Conservation (phyloP, 1,139 yeast species). For the Yamadazyma atmosphaerica region DNA sequence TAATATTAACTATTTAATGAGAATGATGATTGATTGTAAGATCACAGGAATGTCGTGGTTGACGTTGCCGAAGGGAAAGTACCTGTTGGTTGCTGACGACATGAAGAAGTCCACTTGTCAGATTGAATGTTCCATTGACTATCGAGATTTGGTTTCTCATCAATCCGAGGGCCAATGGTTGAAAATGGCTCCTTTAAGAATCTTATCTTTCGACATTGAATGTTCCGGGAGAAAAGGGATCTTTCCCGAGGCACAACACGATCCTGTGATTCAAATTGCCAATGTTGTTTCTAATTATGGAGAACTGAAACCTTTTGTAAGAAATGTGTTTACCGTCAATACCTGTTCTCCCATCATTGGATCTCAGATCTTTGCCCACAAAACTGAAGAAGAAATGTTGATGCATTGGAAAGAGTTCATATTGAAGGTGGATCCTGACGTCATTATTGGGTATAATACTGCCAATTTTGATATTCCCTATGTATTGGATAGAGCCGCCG, state of each 20-base stretch:
- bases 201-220: constrained; percentile 93
- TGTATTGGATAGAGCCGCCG: constrained; percentile 79
- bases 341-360: constrained; percentile 94
- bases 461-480: constrained; percentile 96
- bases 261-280: constrained; percentile 96
- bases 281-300: constrained; percentile 88
- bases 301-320: constrained; percentile 76
- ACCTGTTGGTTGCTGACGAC: constrained; percentile 40
- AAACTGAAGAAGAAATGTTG: constrained; percentile 79
- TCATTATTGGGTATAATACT: constrained; percentile 93
- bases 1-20: constrained; percentile 78
- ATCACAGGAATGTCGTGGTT: constrained; percentile 98
- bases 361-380: constrained; percentile 78
- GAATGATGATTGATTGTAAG: constrained; percentile 90
- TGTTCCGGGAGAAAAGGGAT: constrained; percentile 98
- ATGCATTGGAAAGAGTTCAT: constrained; percentile 84
- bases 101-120: constrained; percentile 74
- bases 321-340: constrained; percentile 92
- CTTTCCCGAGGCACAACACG: constrained; percentile 92
- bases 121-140: constrained; percentile 73
- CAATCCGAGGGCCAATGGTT: constrained; percentile 93
- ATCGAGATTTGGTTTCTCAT: constrained; percentile 70
- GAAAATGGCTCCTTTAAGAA: constrained; percentile 89
- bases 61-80: constrained; percentile 77
- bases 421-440: constrained; percentile 87